Evolutionary conservation across 2,329 filamentous ascomycete species (phyloP), one percentile per base, ranked within the genome.

Genomic region (Monosporascus sp.): DNA sequence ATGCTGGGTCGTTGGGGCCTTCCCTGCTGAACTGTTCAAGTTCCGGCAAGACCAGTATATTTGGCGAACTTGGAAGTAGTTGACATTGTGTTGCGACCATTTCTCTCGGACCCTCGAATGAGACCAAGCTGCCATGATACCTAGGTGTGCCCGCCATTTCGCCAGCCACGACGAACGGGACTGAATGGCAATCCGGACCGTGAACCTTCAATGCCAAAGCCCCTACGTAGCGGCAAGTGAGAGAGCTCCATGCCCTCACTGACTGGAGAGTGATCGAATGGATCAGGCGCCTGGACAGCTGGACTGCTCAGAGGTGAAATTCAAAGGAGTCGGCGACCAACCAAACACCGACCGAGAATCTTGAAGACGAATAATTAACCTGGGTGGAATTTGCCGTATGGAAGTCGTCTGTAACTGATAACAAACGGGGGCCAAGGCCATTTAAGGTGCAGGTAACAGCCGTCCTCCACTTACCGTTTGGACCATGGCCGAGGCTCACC

Each of bases 31-130:
- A 83, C 36, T 72, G 70, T 54, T 77, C 68, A n/a, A 83, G 58
- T 34, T 69, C 67, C 0, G 83, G 82, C 2, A 87, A 69, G 37
- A 85, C 74, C 24, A 85, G 66, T 38, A 86, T 77, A 53, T 84
- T 79, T 0, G 78, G 69, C 1, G 82, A 86, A 3, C 74, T 75
- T 8, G 84, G 84, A 11, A 87, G 75, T 3, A 86, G 73, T 47
- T 77, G 77, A 40, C 86, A 69, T 60, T 87, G 84, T 3, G 81
- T 84, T 24, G 79, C 76, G 31, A 86, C 73, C 31, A 74, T 70
- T 46, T 84, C 77, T 24, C 68, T 61, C 34, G 80, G 73, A 6
- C 84, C 84, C 62, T 86, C 84, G 52, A 87, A 77, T 56, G 83
- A 81, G 50, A 87, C 74, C 51, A 86, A 68, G 62, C 75, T 80